These are phyloP conservation scores for Hansenula anomala DNA, from an alignment of 1,139 yeast genomes.

Conservation along the genomic window DNA sequence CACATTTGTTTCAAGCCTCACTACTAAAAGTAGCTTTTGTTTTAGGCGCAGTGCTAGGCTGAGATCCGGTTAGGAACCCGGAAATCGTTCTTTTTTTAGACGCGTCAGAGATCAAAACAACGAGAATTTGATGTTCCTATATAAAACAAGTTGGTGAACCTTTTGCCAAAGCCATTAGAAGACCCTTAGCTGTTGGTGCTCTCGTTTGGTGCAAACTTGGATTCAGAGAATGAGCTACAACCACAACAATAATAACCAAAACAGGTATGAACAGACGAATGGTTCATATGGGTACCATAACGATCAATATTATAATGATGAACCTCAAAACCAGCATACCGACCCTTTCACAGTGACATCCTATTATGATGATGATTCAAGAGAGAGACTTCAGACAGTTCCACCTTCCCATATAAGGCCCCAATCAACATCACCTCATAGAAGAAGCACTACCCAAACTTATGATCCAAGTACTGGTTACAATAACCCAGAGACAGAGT, in stretches of 20 bases:
- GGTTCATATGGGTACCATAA: conserved; percentile 1
- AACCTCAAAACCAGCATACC: conserved; percentile 1
- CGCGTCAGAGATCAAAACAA: conserved; percentile 1
- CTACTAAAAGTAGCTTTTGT: neutral
- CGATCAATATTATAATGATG: neutral
- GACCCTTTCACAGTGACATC: conserved; percentile 5
- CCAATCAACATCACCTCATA: conserved; percentile 8
- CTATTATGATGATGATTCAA: conserved; percentile 4
- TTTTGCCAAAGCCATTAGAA: no score
- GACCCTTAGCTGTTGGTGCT: no score
- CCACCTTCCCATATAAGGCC: conserved; percentile 10
- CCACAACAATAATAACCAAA: conserved; percentile 4
- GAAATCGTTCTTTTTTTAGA: neutral
- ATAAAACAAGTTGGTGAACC: no score
- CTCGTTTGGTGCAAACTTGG: no score
- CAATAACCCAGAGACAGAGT: neutral
- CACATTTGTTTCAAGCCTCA: neutral
- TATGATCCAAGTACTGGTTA: neutral
- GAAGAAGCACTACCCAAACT: conserved; percentile 7
- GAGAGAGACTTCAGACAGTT: conserved; percentile 12
- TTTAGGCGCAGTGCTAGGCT: neutral
- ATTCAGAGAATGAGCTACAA: conserved; percentile 11
- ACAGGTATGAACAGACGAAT: neutral
- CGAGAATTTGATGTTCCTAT: no score
- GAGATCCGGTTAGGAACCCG: neutral